phyloP scores from a whole-genome alignment of 139 green algal species.

The Chlamydomonas eustigma region DNA sequence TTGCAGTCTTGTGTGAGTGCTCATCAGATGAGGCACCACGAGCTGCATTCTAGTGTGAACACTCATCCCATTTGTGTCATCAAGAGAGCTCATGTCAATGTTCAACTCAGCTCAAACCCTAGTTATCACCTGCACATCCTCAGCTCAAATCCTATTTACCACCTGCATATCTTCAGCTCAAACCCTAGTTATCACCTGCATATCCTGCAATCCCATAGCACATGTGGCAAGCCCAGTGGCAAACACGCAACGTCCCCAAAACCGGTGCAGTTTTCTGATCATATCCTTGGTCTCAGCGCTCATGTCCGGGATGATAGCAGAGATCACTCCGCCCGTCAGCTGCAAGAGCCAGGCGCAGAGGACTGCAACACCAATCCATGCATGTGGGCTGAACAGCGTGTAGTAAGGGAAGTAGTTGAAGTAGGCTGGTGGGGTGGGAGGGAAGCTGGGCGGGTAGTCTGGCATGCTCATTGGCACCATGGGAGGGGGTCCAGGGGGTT shows the following conservation, averaged over 20 bases:
- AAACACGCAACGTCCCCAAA: not conserved
- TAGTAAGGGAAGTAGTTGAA: not conserved
- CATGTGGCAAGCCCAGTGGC: not conserved
- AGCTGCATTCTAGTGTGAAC: no score
- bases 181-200: not conserved
- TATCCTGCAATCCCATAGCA: not conserved
- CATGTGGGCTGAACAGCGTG: not conserved
- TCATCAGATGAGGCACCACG: no score
- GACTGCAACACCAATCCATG: not conserved
- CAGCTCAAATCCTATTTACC: no score
- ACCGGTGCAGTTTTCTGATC: not conserved
- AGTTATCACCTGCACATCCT: not conserved
- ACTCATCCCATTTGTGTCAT: no score
- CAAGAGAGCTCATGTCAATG: no score
- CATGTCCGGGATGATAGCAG: not conserved
- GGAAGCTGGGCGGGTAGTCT: not conserved
- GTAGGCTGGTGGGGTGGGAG: not conserved
- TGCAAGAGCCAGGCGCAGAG: not conserved
- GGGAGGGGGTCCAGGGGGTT: not conserved
- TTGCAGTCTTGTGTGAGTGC: no score
- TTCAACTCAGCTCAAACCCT: no score
- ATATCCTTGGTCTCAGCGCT: not conserved
- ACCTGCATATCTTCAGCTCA: no score
- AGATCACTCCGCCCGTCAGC: not conserved
- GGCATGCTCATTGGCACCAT: not conserved